Conservation (phyloP, 2,329 filamentous ascomycete genomes). For the Ceratocystis colombiana region DNA sequence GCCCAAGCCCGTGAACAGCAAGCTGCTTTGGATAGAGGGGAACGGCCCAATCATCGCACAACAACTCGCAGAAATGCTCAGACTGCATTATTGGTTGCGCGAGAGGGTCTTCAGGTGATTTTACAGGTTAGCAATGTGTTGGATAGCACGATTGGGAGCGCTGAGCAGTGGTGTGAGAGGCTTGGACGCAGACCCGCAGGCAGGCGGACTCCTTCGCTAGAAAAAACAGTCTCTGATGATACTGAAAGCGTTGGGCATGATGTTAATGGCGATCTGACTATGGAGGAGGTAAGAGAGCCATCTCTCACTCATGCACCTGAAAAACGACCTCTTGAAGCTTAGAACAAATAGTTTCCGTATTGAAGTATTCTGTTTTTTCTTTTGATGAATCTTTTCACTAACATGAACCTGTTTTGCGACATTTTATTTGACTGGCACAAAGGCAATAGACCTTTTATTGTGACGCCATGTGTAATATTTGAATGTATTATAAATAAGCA, state of each 20-base stretch:
- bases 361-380: background rate
- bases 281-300: conserved; percentile 28
- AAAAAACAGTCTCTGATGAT: background rate
- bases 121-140: conserved; percentile 78
- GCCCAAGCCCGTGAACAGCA: conserved; percentile 20
- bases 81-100: conserved; percentile 72
- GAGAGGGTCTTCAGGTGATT: conserved; percentile 91
- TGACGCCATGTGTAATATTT: background rate
- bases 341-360: background rate
- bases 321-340: conserved; percentile 25
- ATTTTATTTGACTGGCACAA: background rate
- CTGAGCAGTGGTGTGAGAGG: conserved; percentile 81
- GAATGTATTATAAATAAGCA: background rate
- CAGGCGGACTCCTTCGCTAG: conserved; percentile 28
- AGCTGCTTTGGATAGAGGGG: conserved; percentile 22
- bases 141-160: conserved; percentile 78
- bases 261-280: conserved; percentile 26
- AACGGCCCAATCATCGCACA: conserved; percentile 22
- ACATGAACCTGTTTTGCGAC: background rate
- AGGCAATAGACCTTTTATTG: too few species aligned
- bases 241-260: background rate
- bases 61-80: conserved; percentile 48
- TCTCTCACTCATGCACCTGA: conserved; percentile 28
- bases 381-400: background rate
- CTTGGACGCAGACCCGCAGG: conserved; percentile 42